Evolutionary conservation across 1,284 basidiomycete species (phyloP), one percentile per base, ranked within the genome.

Genomic region (Fomitopsis palustris): DNA sequence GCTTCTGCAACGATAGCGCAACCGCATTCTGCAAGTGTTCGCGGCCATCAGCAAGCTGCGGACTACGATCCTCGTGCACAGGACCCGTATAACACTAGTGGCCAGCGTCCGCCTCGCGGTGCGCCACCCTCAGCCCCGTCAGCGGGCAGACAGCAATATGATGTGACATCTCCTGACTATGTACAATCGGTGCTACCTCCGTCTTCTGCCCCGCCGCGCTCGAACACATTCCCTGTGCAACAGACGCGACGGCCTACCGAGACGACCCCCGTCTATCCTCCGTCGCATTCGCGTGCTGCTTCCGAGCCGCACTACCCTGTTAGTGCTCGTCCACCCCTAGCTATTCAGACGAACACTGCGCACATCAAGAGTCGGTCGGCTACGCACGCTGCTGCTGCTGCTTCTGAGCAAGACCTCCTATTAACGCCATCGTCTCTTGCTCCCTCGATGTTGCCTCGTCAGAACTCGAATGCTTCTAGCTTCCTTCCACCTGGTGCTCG

Each of bases 381-480:
- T 38, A 39, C 66, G 0, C 65, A 62, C 49, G 49, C 57, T 1
- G 57, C 56, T 27, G 54, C 66, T 4, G 54, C 64, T 25, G 51
- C 65, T 3, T 58, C 63, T 2, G 70, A 70, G 19, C 61, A 58
- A 21, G 68, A 71, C 31, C 63, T 67, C 25, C 63, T 73, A 23
- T 64, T 65, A 55, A 71, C 72, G 16, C 70, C 72, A 3, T 72
- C 71, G 4, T 72, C 72, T 3, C 60, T 71, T 16, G 69, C 70
- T 7, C 70, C 68, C 1, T 70, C 70, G 4, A 69, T 70, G 66
- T 59, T 67, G 1, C 64, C 67, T 1, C 55, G 56, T 17, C 61
- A 62, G 43, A 38, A 33, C 12, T 61, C 64, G 6, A 53, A 33
- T 21, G 61, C 62, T 12, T 42, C 59, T 19, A 45, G 43, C 37